These are phyloP conservation scores for Fusarium euwallaceae DNA, from an alignment of 2,329 filamentous ascomycete species.

Conservation along the genomic window DNA sequence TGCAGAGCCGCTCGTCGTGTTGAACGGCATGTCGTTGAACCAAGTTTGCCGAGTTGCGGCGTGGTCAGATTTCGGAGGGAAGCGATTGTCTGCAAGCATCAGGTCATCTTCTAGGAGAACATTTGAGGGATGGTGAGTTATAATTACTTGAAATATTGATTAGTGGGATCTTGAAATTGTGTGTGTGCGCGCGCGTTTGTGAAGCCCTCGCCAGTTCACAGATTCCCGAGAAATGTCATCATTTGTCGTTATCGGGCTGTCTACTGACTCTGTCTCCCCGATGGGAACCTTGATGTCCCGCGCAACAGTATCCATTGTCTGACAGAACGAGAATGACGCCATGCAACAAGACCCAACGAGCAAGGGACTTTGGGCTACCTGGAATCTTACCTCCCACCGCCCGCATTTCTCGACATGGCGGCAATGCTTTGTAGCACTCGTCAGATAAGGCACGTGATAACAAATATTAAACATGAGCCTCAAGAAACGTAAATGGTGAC, in stretches of 20 bases:
- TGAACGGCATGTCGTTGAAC: not conserved
- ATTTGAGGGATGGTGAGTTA: not conserved
- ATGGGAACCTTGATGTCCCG: not conserved
- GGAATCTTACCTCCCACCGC: no score
- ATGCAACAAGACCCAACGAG: not conserved
- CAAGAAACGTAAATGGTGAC: no score
- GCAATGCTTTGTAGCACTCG: no score
- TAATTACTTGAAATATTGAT: not conserved
- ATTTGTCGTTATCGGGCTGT: not conserved
- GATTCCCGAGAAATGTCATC: not conserved
- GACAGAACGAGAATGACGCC: not conserved
- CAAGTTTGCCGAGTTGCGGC: not conserved
- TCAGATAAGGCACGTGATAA: no score
- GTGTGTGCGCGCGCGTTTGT: not conserved
- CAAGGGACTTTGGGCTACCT: not conserved
- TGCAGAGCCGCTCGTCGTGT: slow-evolving; percentile 24
- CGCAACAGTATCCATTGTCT: no score
- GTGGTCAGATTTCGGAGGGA: not conserved
- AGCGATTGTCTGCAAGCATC: not conserved
- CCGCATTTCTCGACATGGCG: no score
- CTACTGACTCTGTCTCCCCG: not conserved
- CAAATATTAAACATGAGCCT: no score
- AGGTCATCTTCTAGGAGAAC: not conserved
- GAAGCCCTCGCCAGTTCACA: not conserved
- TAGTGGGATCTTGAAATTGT: not conserved